phyloP scores from a whole-genome alignment of 371 early-diverging fungal genomes.

The Syncephalastrum monosporum region DNA sequence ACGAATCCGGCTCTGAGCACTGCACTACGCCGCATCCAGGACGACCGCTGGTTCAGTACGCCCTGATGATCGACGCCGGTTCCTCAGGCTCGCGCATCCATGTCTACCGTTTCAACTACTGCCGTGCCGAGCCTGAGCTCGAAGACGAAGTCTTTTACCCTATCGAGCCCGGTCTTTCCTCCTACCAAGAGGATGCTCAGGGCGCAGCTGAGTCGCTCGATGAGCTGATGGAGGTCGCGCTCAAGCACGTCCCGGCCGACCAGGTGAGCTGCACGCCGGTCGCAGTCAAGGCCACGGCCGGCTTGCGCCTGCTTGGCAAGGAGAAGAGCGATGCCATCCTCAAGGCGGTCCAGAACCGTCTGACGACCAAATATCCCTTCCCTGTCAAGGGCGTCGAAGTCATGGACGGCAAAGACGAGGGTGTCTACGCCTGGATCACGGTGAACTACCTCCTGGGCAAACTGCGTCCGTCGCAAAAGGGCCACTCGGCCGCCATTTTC shows the following conservation, averaged over 20 bases:
- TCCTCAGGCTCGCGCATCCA: conserved; percentile 97
- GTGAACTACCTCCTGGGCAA: conserved; percentile 88
- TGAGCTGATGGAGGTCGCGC: conserved; percentile 72
- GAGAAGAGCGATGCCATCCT: conserved; percentile 72
- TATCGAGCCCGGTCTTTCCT: conserved; percentile 84
- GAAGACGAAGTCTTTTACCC: conserved; percentile 88
- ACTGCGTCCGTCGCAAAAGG: conserved; percentile 40
- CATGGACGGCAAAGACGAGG: conserved; percentile 97
- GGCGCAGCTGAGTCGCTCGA: conserved; percentile 85
- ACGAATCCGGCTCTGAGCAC: conserved; percentile 32
- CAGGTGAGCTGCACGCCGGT: conserved; percentile 85
- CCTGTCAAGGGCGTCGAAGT: conserved; percentile 74
- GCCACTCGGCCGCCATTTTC: conserved; percentile 85
- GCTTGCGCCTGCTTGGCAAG: conserved; percentile 76
- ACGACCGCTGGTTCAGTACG: conserved; percentile 61
- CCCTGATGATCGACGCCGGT: conserved; percentile 93
- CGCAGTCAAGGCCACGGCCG: conserved; percentile 96
- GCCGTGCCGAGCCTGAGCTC: conserved; percentile 66
- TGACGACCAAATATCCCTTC: conserved; percentile 82
- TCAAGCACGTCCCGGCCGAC: conserved; percentile 57
- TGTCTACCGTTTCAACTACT: conserved; percentile 88
- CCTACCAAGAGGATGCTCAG: conserved; percentile 62
- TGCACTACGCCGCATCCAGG: conserved; percentile 61
- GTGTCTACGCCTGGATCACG: conserved; percentile 98
- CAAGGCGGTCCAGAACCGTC: conserved; percentile 61